Evolutionary conservation across 202 grass and related monocot genomes (phyloP), one percentile per base, ranked within the genome.

Genomic region (Brachypodium distachyon): DNA sequence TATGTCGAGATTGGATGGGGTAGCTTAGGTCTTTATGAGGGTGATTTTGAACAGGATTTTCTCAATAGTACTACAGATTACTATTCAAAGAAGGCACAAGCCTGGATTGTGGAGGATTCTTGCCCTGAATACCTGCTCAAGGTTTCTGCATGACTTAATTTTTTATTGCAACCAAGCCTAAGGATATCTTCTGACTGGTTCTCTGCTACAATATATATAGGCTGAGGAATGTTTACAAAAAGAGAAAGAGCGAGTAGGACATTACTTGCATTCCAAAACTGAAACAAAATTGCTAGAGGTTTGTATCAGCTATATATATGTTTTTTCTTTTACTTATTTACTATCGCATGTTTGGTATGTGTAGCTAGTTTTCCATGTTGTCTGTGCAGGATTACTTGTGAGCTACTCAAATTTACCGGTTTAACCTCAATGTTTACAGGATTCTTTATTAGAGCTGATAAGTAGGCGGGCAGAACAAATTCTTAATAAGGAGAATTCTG

Each of bases 71-170:
- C 93, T 5, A 66, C 59, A 16, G 61, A 86, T 13, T 97, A 90
- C 85, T 93, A 93, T 63, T 97, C 82, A 67, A 84, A 86, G 56
- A 97, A 97, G 73, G 87, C 87, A 72, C 84, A 88, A 72, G 80
- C 62, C 27, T 93, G 85, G 90, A 88, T 90, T 57, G 12, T 76
- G 64, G 87, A 93, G 79, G 83, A 93, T 37, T 80, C 82, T 55
- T 97, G 82, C 34, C 77, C 93, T 26, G 80, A 88, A 66, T 93
- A 93, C 73, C 86, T 90, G 90, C 59, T 90, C 17, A 97, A 93
- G 85, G 83, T 94, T 79, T 60, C 44, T 39, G 29, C 39, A 1
- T 51, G 37, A 42, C 4, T 64, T 59, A 42, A n/a, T 25, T 29
- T 34, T 66, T 28, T 7, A 12, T 23, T 42, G 27, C 25, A 41